phyloP scores from a whole-genome alignment of 2,329 filamentous ascomycete species.

The Pseudogymnoascus sp. region DNA sequence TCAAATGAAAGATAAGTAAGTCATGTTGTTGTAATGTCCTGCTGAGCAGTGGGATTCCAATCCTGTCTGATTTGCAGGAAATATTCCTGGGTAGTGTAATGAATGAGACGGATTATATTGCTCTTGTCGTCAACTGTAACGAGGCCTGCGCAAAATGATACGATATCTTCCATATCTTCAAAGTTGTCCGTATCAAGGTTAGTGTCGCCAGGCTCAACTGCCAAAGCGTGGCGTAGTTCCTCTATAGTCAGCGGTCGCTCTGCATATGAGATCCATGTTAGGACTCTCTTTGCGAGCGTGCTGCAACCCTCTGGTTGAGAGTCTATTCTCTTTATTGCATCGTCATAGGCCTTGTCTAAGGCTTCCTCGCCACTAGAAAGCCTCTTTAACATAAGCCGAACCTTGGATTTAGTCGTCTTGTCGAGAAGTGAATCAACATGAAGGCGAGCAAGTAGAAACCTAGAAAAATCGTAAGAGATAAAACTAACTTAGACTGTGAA shows the following conservation, averaged over 20 bases:
- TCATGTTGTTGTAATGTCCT: background rate
- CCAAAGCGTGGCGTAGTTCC: background rate
- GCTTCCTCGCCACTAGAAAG: background rate
- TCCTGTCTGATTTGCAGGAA: constrained; percentile 10
- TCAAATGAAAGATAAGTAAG: background rate
- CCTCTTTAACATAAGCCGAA: background rate
- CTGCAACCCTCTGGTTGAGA: background rate
- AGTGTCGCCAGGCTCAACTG: background rate
- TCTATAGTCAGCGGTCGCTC: background rate
- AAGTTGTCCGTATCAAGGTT: background rate
- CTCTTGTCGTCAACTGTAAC: constrained; percentile 12
- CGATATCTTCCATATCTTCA: constrained; percentile 14
- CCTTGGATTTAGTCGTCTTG: background rate
- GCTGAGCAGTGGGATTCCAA: background rate
- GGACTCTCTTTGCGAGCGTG: background rate
- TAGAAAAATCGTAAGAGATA: background rate
- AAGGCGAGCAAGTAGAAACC: background rate
- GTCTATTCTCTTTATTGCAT: background rate
- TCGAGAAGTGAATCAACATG: background rate
- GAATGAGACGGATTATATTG: constrained; percentile 18
- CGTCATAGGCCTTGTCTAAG: background rate
- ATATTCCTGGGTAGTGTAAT: constrained; percentile 25
- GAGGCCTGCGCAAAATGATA: constrained; percentile 21
- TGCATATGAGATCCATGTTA: background rate
- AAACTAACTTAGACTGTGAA: background rate